Evolutionary conservation across 768 basidiomycete species (phyloP).

Genomic region (Termitomyces sp.): DNA sequence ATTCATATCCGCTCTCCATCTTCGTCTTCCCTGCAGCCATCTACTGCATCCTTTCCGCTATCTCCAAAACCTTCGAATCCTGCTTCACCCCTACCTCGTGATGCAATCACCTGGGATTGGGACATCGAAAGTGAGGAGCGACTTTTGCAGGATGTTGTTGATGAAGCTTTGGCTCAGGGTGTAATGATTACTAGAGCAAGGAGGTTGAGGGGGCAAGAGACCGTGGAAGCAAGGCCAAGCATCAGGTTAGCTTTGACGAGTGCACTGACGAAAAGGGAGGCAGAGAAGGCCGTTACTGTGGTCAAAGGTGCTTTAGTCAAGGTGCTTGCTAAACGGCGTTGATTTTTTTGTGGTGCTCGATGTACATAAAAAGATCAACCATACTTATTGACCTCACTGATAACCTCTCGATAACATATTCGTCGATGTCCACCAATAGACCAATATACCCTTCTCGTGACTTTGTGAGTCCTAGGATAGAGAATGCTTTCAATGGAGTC

Average conservation of each 20-base stretch:
- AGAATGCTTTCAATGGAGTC: background rate
- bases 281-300: conserved; percentile 78
- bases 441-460: background rate
- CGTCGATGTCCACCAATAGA: background rate
- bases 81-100: conserved; percentile 38
- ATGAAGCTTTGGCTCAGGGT: conserved; percentile 75
- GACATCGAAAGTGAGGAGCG: conserved; percentile 70
- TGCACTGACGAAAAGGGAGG: conserved; percentile 83
- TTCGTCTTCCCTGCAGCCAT: conserved; percentile 20
- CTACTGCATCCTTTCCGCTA: conserved; percentile 17
- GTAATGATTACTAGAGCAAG: conserved; percentile 85
- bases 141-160: conserved; percentile 87
- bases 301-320: conserved; percentile 74
- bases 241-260: conserved; percentile 79
- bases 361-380: background rate
- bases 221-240: conserved; percentile 74
- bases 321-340: conserved; percentile 60
- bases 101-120: conserved; percentile 44
- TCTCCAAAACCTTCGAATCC: conserved; percentile 45
- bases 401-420: background rate
- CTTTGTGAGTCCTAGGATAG: background rate
- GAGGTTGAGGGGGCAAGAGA: conserved; percentile 79
- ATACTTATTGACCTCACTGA: background rate
- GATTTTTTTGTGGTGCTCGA: background rate
- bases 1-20: conserved; percentile 50